These are phyloP conservation scores for Castanospermum australe DNA, from an alignment of 306 rosid genomes.

Conservation along the genomic window DNA sequence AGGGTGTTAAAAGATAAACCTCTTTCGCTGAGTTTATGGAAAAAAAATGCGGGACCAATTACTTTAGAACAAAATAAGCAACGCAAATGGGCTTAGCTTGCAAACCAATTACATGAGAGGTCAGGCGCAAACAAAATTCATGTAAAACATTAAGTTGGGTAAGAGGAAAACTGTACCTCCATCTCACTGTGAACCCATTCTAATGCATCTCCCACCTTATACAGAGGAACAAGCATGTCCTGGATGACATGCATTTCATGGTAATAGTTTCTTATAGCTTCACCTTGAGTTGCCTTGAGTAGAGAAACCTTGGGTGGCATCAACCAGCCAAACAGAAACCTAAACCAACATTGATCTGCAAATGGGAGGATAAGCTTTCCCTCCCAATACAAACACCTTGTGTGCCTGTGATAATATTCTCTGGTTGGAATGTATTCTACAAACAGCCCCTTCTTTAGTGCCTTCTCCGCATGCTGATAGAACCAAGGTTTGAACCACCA, in stretches of 20 bases:
- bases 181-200: constrained; percentile 94
- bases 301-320: constrained; percentile 99
- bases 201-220: constrained; percentile 92
- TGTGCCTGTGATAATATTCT: constrained; percentile 94
- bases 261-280: constrained; percentile 92
- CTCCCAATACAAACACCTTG: constrained; percentile 95
- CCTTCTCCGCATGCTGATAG: constrained; percentile 87
- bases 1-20: neutral
- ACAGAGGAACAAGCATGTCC: constrained; percentile 91
- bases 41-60: neutral
- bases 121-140: neutral
- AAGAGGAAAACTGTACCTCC: constrained; percentile 67
- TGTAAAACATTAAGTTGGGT: neutral
- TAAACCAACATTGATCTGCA: constrained; percentile 91
- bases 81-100: constrained; percentile 16
- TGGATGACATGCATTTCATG: constrained; percentile 96
- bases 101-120: neutral
- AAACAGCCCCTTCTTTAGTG: constrained; percentile 84
- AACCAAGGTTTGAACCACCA: constrained; percentile 99
- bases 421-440: constrained; percentile 94
- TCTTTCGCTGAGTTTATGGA: neutral
- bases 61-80: neutral
- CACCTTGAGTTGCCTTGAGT: constrained; percentile 98
- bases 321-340: constrained; percentile 89
- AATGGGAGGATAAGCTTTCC: constrained; percentile 98